Evolutionary conservation across 345 rosid genomes (phyloP), one percentile per base, ranked within the genome.

Genomic region (Ricinus communis): DNA sequence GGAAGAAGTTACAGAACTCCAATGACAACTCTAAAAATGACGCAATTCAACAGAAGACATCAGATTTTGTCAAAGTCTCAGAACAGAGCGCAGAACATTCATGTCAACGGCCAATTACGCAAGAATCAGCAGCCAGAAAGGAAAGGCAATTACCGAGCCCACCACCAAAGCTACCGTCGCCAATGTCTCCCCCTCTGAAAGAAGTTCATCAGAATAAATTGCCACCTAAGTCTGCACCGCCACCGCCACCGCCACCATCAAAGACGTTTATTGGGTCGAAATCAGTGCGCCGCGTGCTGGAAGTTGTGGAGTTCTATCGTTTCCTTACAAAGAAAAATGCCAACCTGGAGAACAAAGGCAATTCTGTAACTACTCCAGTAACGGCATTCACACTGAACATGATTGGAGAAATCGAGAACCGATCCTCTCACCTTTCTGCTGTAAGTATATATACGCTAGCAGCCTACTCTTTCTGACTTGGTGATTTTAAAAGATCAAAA

Each of bases 331-430:
- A 72, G 80, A 90, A 84, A 75, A 94, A 88, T 76, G 81, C 82
- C 61, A 76, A 70, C 49, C 74, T 77, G 71, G 88, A 81, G 36
- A 87, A 80, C 76, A 88, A 55, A 71, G 47, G 75, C 78, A 86
- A 73, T 71, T 60, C 75, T 45, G 41, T 82, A 36, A 83, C 81
- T 41, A 74, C 65, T 61, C 82, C 86, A 13, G 77, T 33, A 2
- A 76, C 80, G 46, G 82, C 86, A 68, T 85, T 81, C 66, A 82
- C 71, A 59, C 78, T 50, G 71, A 87, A 85, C 83, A 90, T 95
- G 99, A 95, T 95, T 27, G 99, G 99, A 71, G 99, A 95, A 75
- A 91, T 95, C 31, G 99, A 95, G 83, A 89, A 95, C 62, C 90
- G 99, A 6, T 95, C 99, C 25, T 79, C 86, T 8, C 87, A 95